Conservation (phyloP, 2,329 filamentous ascomycete species). For the Sordariomycetes sp. region DNA sequence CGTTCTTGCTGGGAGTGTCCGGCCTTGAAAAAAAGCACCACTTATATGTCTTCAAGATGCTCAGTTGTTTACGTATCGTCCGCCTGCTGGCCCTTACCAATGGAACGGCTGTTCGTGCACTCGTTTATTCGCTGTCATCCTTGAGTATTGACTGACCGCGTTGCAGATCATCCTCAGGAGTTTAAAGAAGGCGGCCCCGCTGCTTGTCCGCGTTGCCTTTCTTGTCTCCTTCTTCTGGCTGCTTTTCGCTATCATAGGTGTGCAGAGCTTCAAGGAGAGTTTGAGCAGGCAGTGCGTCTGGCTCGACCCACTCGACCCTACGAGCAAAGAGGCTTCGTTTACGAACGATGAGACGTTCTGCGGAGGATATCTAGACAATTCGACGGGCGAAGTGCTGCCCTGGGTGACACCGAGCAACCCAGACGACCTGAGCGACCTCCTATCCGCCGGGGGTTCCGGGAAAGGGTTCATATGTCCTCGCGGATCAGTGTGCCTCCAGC, state of each 20-base stretch:
- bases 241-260: conserved; percentile 88
- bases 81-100: conserved; percentile 84
- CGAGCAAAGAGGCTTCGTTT: conserved; percentile 40
- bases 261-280: conserved; percentile 90
- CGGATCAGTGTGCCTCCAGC: conserved; percentile 72
- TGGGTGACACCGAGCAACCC: conserved; percentile 45
- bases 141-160: conserved; percentile 1
- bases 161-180: conserved; percentile 77
- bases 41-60: conserved; percentile 87
- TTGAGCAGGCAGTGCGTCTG: conserved; percentile 66
- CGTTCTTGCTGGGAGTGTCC: conserved; percentile 59
- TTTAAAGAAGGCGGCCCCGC: conserved; percentile 85
- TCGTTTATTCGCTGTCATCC: neutral
- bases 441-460: conserved; percentile 32
- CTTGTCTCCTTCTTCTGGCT: conserved; percentile 96
- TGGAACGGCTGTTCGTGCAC: conserved; percentile 67
- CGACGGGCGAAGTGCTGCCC: conserved; percentile 41
- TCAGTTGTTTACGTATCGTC: conserved; percentile 87
- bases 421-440: conserved; percentile 29
- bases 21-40: conserved; percentile 57
- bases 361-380: conserved; percentile 61
- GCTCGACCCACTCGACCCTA: conserved; percentile 50
- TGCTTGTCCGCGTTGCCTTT: conserved; percentile 86
- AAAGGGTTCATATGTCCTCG: conserved; percentile 86
- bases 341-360: conserved; percentile 65